These are phyloP conservation scores for Heterobasidion annosum DNA, from an alignment of 1,284 basidiomycete genomes.

Conservation along the genomic window DNA sequence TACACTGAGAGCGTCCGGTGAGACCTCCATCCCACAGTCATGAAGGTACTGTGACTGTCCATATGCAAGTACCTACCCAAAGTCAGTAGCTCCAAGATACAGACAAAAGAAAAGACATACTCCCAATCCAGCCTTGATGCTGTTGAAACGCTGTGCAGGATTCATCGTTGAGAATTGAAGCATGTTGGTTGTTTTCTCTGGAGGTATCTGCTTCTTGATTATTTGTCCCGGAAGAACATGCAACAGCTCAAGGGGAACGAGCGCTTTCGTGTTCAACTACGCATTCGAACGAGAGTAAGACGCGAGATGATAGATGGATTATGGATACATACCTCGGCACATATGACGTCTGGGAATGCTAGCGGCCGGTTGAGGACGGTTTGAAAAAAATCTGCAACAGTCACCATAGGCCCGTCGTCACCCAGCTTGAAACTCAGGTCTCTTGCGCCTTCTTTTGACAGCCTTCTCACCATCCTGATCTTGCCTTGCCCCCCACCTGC, in stretches of 20 bases:
- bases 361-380: constrained; percentile 38
- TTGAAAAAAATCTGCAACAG: constrained; percentile 56
- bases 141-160: constrained; percentile 49
- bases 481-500: not conserved
- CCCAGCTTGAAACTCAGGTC: constrained; percentile 24
- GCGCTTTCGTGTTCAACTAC: constrained; percentile 56
- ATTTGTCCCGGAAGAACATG: constrained; percentile 59
- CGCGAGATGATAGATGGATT: not conserved
- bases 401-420: constrained; percentile 32
- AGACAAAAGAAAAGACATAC: constrained; percentile 24
- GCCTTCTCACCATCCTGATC: constrained; percentile 33
- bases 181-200: constrained; percentile 56
- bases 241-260: constrained; percentile 64
- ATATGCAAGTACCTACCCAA: constrained; percentile 49
- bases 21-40: constrained; percentile 54
- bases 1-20: constrained; percentile 39
- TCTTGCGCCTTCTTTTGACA: constrained; percentile 40
- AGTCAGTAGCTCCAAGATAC: not conserved
- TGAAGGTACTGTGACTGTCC: constrained; percentile 67
- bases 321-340: constrained; percentile 44
- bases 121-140: constrained; percentile 46
- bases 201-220: constrained; percentile 64
- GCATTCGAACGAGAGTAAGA: not conserved
- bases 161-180: constrained; percentile 65
- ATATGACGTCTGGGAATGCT: constrained; percentile 47